Conservation (phyloP, 2,329 filamentous ascomycete species). For the Drechmeria coniospora region DNA sequence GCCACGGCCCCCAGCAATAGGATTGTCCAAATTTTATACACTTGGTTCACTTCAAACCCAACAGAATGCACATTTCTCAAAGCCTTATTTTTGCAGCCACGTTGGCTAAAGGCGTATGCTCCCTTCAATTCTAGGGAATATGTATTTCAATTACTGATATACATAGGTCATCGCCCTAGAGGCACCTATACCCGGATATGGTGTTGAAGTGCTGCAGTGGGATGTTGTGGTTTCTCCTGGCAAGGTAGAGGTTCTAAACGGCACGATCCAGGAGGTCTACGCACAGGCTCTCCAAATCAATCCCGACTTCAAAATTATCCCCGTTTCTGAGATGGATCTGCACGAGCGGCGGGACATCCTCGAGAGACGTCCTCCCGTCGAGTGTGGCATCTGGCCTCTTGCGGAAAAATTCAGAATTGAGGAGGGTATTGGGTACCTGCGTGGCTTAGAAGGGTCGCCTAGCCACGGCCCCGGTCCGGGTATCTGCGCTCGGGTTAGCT, state of each 20-base stretch:
- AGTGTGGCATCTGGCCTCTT: not conserved
- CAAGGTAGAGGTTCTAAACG: conserved; percentile 3
- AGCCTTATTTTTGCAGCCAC: too few species aligned
- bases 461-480: not conserved
- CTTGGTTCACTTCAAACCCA: too few species aligned
- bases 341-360: not conserved
- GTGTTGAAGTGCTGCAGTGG: too few species aligned
- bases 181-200: too few species aligned
- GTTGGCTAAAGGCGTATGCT: too few species aligned
- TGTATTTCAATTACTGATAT: too few species aligned
- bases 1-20: too few species aligned
- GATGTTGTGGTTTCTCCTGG: conserved; percentile 5
- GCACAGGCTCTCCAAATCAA: conserved; percentile 5
- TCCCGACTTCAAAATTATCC: too few species aligned
- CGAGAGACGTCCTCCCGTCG: not conserved
- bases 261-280: conserved; percentile 7
- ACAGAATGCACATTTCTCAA: too few species aligned
- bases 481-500: conserved; percentile 1
- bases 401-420: not conserved
- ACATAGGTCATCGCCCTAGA: too few species aligned
- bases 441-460: not conserved
- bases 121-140: too few species aligned
- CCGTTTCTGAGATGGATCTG: conserved; percentile 1
- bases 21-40: too few species aligned
- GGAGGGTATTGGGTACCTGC: not conserved